Evolutionary conservation across 2,329 filamentous ascomycete genomes (phyloP).

Genomic region (Aspergillus versicolor): DNA sequence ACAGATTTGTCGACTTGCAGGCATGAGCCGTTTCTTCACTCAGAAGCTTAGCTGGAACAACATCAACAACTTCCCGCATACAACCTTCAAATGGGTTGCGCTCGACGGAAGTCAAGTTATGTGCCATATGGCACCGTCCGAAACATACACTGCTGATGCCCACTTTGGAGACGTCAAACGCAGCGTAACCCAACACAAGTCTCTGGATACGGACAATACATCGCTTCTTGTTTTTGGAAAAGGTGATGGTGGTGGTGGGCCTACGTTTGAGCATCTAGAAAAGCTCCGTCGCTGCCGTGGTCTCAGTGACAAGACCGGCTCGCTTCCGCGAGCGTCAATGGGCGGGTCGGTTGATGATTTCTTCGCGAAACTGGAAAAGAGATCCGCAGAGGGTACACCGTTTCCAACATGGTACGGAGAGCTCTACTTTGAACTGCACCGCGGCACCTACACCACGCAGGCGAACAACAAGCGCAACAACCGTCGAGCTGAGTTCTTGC

Average conservation of each 20-base stretch:
- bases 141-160: slow-evolving; percentile 93
- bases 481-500: slow-evolving; percentile 76
- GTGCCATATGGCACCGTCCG: slow-evolving; percentile 93
- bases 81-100: slow-evolving; percentile 97
- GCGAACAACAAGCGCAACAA: slow-evolving; percentile 97
- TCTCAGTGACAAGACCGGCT: slow-evolving; percentile 80
- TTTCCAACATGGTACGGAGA: slow-evolving; percentile 98
- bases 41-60: slow-evolving; percentile 99
- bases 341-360: slow-evolving; percentile 91
- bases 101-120: slow-evolving; percentile 95
- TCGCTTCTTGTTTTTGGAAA: slow-evolving; percentile 94
- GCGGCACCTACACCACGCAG: slow-evolving; percentile 95
- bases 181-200: slow-evolving; percentile 90
- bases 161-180: slow-evolving; percentile 92
- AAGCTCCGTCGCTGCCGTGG: slow-evolving; percentile 91
- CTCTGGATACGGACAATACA: slow-evolving; percentile 86
- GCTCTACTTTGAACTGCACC: slow-evolving; percentile 95
- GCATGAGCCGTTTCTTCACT: slow-evolving; percentile 94
- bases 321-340: slow-evolving; percentile 83
- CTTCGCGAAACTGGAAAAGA: slow-evolving; percentile 81
- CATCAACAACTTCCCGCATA: slow-evolving; percentile 98
- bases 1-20: slow-evolving; percentile 88
- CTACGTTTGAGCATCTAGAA: slow-evolving; percentile 90
- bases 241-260: slow-evolving; percentile 92
- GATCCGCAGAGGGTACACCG: slow-evolving; percentile 63